Base-by-base conservation (phyloP, 306 rosid genomes). In the Ceratonia siliqua region DNA sequence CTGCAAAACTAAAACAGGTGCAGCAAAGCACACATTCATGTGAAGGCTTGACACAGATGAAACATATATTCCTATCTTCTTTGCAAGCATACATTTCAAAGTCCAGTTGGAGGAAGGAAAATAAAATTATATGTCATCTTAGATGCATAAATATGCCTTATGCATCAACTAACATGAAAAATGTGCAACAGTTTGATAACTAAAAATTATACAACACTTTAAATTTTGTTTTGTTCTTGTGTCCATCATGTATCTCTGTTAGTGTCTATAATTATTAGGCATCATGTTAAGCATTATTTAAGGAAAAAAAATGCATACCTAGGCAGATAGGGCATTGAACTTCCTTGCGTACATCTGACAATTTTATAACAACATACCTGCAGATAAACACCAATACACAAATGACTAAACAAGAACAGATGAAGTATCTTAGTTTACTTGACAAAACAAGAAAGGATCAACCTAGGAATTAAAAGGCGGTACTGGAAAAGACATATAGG, bases 251-350 rank as follows among this genome's bases (percentile, higher is more conserved):
- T n/a, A 13, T 15, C 24, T 58, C 15, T 30, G 21, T 15, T 58
- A 32, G 42, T 17, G 15, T 61, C 33, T 27, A 61, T 61, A 7
- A 43, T 9, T 61, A 7, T 62, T 12, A 24, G 35, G 53, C 21
- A 42, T 22, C 11, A 42, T 1, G 56, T 35, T 57, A n/a, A 74
- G 64, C 53, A 49, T 68, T 15, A 20, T 27, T 21, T 32, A 50
- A 10, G 28, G 7, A 55, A 1, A 28, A 15, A 58, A 12, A 6
- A 13, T 7, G 38, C 62, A 75, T 78, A 89, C 95, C 95, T 79
- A 89, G 81, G 75, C 95, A 89, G 82, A 89, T 89, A 1, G 95
- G 95, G 18, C 92, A 89, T 24, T 89, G 95, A 11, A 89, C 95
- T 82, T 87, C 91, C 80, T 82, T 89, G 62, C 92, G 90, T 21